These are phyloP conservation scores for Nicotiana paniculata DNA, from an alignment of 257 asterid species.

Conservation along the genomic window DNA sequence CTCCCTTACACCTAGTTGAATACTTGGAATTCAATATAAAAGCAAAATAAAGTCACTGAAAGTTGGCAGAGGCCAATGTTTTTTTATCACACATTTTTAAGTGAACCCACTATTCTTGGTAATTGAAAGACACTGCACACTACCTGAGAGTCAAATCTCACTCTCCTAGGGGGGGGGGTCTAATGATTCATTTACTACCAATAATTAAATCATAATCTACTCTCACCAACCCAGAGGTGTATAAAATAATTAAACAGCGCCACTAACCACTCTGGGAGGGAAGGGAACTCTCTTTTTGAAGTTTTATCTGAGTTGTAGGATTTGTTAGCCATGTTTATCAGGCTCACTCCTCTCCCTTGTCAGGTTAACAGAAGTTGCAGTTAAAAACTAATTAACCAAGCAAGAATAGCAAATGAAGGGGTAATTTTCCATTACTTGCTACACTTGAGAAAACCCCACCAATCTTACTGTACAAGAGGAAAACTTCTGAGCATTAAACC, in stretches of 20 bases:
- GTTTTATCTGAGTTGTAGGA: background rate
- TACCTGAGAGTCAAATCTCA: constrained; percentile 1
- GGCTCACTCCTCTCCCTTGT: background rate
- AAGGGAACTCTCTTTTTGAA: background rate
- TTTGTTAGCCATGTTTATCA: background rate
- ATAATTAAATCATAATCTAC: background rate
- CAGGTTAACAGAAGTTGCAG: background rate
- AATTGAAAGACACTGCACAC: constrained; percentile 23
- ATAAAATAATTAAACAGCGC: background rate
- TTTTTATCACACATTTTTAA: background rate
- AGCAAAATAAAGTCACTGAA: background rate
- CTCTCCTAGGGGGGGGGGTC: background rate
- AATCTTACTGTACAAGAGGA: constrained; percentile 26
- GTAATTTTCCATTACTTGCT: constrained; percentile 7
- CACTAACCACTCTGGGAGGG: background rate
- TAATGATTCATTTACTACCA: background rate
- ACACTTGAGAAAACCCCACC: constrained; percentile 15
- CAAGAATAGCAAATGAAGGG: constrained; percentile 13
- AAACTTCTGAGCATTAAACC: constrained; percentile 3
- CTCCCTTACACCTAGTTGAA: background rate
- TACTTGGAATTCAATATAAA: background rate
- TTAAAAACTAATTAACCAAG: background rate
- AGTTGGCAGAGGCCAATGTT: background rate
- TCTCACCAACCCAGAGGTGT: background rate
- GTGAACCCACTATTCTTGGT: constrained; percentile 20